These are phyloP conservation scores for Myriosclerotinia duriaeana DNA, from an alignment of 2,329 filamentous ascomycete genomes.

Conservation along the genomic window DNA sequence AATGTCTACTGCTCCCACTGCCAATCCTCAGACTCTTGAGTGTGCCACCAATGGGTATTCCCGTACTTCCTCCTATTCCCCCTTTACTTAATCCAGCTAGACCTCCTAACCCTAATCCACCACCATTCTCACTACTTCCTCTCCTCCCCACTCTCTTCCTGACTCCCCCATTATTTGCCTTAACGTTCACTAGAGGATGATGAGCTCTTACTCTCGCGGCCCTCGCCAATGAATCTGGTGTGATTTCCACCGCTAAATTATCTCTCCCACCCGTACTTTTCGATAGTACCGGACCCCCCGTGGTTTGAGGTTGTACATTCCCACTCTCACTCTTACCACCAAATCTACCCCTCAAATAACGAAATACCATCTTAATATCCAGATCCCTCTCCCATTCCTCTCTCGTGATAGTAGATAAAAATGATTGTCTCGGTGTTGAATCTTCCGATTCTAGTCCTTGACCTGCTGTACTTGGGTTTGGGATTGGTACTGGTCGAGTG, in stretches of 20 bases:
- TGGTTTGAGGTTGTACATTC: not conserved
- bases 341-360: conserved; percentile 78
- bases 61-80: not conserved
- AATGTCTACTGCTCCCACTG: conserved; percentile 75
- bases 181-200: conserved; percentile 73
- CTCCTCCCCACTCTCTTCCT: conserved; percentile 51
- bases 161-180: conserved; percentile 40
- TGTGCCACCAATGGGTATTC: conserved; percentile 3
- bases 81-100: conserved; percentile 58
- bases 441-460: conserved; percentile 20
- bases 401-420: conserved; percentile 28
- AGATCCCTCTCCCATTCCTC: conserved; percentile 84
- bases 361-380: conserved; percentile 88
- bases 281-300: not conserved
- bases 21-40: conserved; percentile 24
- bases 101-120: conserved; percentile 50
- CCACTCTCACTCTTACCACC: conserved; percentile 40
- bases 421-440: conserved; percentile 32
- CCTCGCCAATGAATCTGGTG: conserved; percentile 69
- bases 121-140: conserved; percentile 86
- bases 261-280: conserved; percentile 42
- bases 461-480: conserved; percentile 19
- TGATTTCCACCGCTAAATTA: conserved; percentile 51
- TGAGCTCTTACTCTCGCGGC: conserved; percentile 83
- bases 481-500: conserved; percentile 33